Evolutionary conservation across 106 monocot species (phyloP), one percentile per base, ranked within the genome.

Genomic region (Platanthera guangdongensis): DNA sequence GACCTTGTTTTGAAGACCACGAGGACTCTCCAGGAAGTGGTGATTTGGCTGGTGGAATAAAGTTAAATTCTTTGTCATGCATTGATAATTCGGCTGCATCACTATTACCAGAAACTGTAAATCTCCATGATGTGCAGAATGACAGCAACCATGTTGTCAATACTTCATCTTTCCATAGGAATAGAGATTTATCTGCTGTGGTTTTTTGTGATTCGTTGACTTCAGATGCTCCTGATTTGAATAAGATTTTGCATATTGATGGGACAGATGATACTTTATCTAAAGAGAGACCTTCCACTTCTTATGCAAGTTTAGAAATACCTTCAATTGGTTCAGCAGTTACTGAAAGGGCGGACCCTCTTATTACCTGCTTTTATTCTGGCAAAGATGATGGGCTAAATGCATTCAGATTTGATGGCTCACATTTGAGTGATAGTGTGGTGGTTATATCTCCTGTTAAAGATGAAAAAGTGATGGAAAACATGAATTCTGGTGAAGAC

Each of bases 401-500:
- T 62, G 25, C 50, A 60, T 67, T 22, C 16, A 14, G n/a, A 76
- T 67, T 10, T 52, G 19, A 7, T 65, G 53, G 47, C 51, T 72
- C 39, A 47, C n/a, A 52, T 51, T 13, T 74, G 30, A 50, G 49
- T 70, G 14, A 32, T 45, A 79, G 25, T 0, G 60, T 81, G 57
- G 11, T 7, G 51, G 10, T 63, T 62, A n/a, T 16, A 54, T 78
- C 77, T 57, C 16, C 62, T 59, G 25, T 52, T 75, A 57, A 71
- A 65, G 52, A 15, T 65, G 78, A 64, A 57, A 72, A 21, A 52
- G 39, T 19, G 22, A 59, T 77, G 19, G 57, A 76, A 51, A 77
- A 68, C 77, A 68, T 74, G 78, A 59, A 32, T 73, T 67, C 18
- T 51, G 47, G 47, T 74, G 81, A 13, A 62, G 59, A 64, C 28